A percentile compares a stretch with the other conserved stretches of the same genome.
Conservation (phyloP, 1,284 basidiomycete genomes). For the Moesziomyces sp. region DNA sequence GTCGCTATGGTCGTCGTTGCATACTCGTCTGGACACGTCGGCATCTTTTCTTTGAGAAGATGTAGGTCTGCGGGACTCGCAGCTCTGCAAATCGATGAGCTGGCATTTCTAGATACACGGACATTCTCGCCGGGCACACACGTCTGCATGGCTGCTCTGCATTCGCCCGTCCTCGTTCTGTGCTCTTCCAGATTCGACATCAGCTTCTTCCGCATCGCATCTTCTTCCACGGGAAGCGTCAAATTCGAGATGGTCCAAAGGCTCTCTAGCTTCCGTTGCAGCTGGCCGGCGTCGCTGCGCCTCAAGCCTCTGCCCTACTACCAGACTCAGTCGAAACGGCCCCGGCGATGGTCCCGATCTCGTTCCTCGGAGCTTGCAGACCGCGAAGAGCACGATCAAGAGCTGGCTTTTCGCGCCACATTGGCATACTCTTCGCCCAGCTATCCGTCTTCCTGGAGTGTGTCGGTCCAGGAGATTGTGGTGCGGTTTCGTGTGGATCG, state of each 20-base stretch:
- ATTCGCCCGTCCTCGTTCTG: constrained; percentile 60
- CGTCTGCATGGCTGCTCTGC: constrained; percentile 46
- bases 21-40: constrained; percentile 60
- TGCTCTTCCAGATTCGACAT: constrained; percentile 57
- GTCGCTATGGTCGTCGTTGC: constrained; percentile 46
- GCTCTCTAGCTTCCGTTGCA: constrained; percentile 37
- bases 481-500: constrained; percentile 25
- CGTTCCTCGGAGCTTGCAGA: background rate
- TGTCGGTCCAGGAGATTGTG: constrained; percentile 61
- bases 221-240: background rate
- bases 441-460: constrained; percentile 60
- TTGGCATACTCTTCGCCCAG: constrained; percentile 63
- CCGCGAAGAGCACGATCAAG: background rate
- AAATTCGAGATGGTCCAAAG: constrained; percentile 13
- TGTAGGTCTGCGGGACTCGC: background rate
- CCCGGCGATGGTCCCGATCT: constrained; percentile 2
- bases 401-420: constrained; percentile 47
- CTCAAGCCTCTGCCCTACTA: constrained; percentile 50
- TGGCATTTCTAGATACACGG: constrained; percentile 13
- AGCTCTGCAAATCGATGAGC: constrained; percentile 6
- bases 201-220: constrained; percentile 40
- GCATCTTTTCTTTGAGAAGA: constrained; percentile 51
- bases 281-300: constrained; percentile 49
- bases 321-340: constrained; percentile 18
- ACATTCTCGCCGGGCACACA: background rate